These are phyloP conservation scores for Raffaelea ambrosiae DNA, from an alignment of 2,329 filamentous ascomycete genomes.

Conservation along the genomic window DNA sequence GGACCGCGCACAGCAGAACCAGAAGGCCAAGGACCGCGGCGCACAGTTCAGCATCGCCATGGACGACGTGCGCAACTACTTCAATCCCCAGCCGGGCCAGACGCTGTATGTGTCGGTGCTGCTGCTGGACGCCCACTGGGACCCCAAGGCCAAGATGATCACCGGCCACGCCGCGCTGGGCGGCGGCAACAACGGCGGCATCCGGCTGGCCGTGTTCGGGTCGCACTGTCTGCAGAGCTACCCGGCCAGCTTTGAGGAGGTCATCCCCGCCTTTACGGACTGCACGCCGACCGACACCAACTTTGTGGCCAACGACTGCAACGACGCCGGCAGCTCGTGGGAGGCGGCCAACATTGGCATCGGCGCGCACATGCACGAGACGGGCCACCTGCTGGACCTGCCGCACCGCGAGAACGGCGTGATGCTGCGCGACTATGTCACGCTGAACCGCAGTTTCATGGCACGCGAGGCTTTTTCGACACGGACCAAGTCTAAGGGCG, in stretches of 20 bases:
- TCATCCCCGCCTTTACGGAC: slow-evolving; percentile 80
- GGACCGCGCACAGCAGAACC: slow-evolving; percentile 69
- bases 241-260: slow-evolving; percentile 79
- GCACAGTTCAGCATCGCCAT: slow-evolving; percentile 70
- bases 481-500: slow-evolving; percentile 74
- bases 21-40: slow-evolving; percentile 57
- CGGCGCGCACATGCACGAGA: slow-evolving; percentile 85
- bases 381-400: slow-evolving; percentile 82
- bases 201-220: slow-evolving; percentile 83
- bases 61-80: slow-evolving; percentile 70
- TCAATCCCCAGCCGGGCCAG: slow-evolving; percentile 65
- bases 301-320: slow-evolving; percentile 75
- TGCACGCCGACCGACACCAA: slow-evolving; percentile 81
- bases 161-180: slow-evolving; percentile 80
- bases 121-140: slow-evolving; percentile 84
- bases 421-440: slow-evolving; percentile 84
- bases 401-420: slow-evolving; percentile 85
- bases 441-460: slow-evolving; percentile 74
- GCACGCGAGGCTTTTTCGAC: slow-evolving; percentile 79
- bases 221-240: slow-evolving; percentile 91
- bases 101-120: slow-evolving; percentile 83
- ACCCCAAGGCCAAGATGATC: slow-evolving; percentile 59
- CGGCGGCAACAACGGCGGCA: slow-evolving; percentile 55
- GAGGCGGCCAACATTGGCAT: slow-evolving; percentile 93
- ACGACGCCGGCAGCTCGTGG: slow-evolving; percentile 85